Percentiles rank a stretch among this genome's conserved stretches.
Conservation (phyloP, 306 rosid genomes). For the Potentilla sterilis region DNA sequence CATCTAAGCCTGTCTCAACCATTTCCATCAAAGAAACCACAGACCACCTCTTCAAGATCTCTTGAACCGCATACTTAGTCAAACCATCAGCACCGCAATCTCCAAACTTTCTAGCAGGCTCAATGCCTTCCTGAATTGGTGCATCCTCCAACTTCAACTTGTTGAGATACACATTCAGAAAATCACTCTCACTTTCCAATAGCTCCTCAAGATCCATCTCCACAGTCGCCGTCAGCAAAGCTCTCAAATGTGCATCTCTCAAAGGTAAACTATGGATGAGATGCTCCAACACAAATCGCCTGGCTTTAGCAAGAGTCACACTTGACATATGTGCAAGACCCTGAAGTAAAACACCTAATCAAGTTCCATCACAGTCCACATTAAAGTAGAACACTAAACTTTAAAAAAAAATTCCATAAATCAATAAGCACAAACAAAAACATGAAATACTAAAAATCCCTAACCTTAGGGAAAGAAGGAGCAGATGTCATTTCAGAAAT, state of each 20-base stretch:
- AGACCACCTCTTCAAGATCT: constrained; percentile 33
- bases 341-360: too few species aligned
- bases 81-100: constrained; percentile 17
- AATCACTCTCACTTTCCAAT: constrained; percentile 19
- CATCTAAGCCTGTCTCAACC: constrained; percentile 29
- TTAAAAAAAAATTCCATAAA: background rate
- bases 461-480: constrained; percentile 38
- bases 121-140: background rate
- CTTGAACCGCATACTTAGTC: constrained; percentile 24
- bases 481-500: constrained; percentile 35
- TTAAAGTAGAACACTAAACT: background rate
- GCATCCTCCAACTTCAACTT: constrained; percentile 20
- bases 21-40: constrained; percentile 22
- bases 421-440: background rate
- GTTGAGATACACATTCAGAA: constrained; percentile 27
- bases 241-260: constrained; percentile 33
- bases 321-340: constrained; percentile 37
- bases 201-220: constrained; percentile 38
- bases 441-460: background rate
- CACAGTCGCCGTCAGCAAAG: constrained; percentile 30
- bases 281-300: constrained; percentile 27
- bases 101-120: constrained; percentile 7
- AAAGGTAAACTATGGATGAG: constrained; percentile 29
- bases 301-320: constrained; percentile 19
- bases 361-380: too few species aligned